Evolutionary conservation across 768 basidiomycete genomes (phyloP).

Genomic region (Suillus brevipes): DNA sequence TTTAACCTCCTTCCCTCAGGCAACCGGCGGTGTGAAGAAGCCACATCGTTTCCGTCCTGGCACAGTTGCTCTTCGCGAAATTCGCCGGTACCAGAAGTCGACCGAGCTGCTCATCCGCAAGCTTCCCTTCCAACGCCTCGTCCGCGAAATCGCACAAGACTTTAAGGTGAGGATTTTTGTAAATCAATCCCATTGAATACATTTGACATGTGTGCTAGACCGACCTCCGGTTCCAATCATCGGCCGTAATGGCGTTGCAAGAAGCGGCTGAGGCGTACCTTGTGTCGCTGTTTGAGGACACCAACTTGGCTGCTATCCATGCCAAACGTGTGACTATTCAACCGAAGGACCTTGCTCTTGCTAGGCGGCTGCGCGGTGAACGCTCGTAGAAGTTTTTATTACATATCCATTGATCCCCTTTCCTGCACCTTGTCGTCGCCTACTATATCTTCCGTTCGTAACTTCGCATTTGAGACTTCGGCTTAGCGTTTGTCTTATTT

Average conservation of each 20-base stretch:
- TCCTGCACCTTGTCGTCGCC: not conserved
- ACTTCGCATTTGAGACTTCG: not conserved
- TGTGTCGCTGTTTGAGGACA: slow-evolving; percentile 79
- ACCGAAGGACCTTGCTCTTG: slow-evolving; percentile 78
- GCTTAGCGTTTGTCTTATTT: not conserved
- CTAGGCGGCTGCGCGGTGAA: slow-evolving; percentile 76
- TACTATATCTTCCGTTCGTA: not conserved
- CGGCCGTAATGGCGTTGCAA: slow-evolving; percentile 83
- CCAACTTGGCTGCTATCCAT: slow-evolving; percentile 79
- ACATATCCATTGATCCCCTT: not conserved
- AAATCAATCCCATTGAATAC: not conserved
- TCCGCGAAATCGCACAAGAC: slow-evolving; percentile 88
- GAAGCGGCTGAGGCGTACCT: slow-evolving; percentile 85
- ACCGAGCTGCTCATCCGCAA: slow-evolving; percentile 86
- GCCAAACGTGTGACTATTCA: slow-evolving; percentile 80
- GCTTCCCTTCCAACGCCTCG: slow-evolving; percentile 87
- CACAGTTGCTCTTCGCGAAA: slow-evolving; percentile 89
- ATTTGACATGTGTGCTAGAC: slow-evolving; percentile 41
- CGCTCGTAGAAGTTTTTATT: slow-evolving; percentile 47
- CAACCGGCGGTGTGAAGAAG: slow-evolving; percentile 91
- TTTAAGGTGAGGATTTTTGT: slow-evolving; percentile 61
- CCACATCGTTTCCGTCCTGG: slow-evolving; percentile 83
- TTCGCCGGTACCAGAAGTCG: slow-evolving; percentile 85
- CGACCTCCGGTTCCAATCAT: slow-evolving; percentile 87
- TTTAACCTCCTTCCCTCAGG: slow-evolving; percentile 36